Evolutionary conservation across 1,284 basidiomycete species (phyloP).

Genomic region (Mycosarcoma maydis): DNA sequence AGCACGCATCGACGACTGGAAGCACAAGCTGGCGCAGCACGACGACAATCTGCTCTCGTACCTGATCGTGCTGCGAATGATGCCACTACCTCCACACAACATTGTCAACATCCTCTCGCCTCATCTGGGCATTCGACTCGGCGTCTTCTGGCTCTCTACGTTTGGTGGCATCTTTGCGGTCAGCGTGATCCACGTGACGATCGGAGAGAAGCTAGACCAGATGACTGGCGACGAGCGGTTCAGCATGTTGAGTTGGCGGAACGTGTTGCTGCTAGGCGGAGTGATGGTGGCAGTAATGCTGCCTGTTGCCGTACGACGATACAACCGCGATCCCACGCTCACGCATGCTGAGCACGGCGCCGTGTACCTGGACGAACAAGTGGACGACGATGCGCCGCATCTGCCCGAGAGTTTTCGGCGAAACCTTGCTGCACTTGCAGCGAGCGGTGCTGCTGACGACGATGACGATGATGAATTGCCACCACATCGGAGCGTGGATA

Average conservation of each 20-base stretch:
- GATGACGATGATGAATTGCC: conserved; percentile 35
- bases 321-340: no score
- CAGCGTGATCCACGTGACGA: conserved; percentile 92
- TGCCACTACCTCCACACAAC: conserved; percentile 84
- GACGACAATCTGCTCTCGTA: conserved; percentile 84
- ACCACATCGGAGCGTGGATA: conserved; percentile 19
- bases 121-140: conserved; percentile 85
- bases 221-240: conserved; percentile 95
- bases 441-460: not conserved
- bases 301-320: conserved; percentile 23
- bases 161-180: conserved; percentile 91
- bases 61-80: conserved; percentile 83
- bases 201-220: conserved; percentile 86
- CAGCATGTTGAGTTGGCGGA: conserved; percentile 86
- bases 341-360: no score
- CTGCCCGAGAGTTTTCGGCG: conserved; percentile 31
- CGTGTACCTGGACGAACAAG: conserved; percentile 6
- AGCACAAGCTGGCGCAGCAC: conserved; percentile 76
- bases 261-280: conserved; percentile 81
- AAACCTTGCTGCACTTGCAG: conserved; percentile 3
- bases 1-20: conserved; percentile 81
- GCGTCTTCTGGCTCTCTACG: conserved; percentile 88
- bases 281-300: conserved; percentile 89
- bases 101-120: conserved; percentile 88
- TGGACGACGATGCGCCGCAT: conserved; percentile 11